Evolutionary conservation across 1,139 yeast species (phyloP), one percentile per base, ranked within the genome.

Genomic region (Nakaseomyces bracarensis): DNA sequence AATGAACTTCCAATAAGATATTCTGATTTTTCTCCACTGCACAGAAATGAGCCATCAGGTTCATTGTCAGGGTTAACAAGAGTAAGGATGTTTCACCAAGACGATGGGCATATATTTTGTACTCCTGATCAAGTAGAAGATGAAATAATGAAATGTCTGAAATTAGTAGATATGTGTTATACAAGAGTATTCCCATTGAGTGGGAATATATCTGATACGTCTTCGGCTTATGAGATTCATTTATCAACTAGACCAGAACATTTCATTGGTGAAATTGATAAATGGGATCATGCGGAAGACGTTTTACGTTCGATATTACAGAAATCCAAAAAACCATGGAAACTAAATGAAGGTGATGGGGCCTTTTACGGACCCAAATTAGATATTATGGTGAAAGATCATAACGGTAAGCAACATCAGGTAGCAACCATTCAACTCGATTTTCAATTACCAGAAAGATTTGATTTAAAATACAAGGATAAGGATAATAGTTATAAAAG

Each of bases 331-430:
- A 72, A 73, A 31, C 61, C 68, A 21, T 89, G 96, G 95, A 69
- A 73, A 40, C 55, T 85, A 10, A 82, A 87, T 49, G 83, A 79
- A 45, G 96, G 95, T 14, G 99, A 91, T 63, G 99, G 99, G 44
- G 99, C 98, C 0, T 91, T 91, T 65, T 91, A 91, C 61, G 99
- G 99, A 1, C 99, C 99, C 21, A 82, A 82, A 64, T 86, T 91
- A 51, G 98, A 91, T 61, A 77, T 91, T 38, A 71, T 85, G 57
- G 77, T 91, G 40, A 77, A 79, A 14, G 99, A 93, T 64, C 87
- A 87, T 35, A 76, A 76, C 40, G 79, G 78, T 6, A 87, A 89
- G 58, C 75, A 78, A 58, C 96, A 87, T 61, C 99, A 91, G 63
- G 86, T 94, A 36, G 98, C 97, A 11, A 91, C 99, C 0, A 78